A percentile compares a stretch with the other conserved stretches of the same genome.
These are phyloP conservation scores for Leucosporidium yakuticum DNA, from an alignment of 768 basidiomycete genomes.

Conservation along the genomic window DNA sequence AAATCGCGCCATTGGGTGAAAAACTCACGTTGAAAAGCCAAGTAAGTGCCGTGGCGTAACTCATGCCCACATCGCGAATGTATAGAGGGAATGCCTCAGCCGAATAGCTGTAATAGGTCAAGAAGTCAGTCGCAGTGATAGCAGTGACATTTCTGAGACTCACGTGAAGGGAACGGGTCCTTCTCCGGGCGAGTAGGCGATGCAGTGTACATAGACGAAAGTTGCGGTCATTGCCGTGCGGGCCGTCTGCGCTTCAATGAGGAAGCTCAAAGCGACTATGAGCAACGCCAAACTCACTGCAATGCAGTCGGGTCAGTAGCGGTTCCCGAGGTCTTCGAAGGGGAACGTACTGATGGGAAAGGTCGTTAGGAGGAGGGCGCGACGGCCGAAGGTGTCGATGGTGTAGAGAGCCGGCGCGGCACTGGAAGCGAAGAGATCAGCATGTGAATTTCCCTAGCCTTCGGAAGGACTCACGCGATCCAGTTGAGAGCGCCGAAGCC, in stretches of 20 bases:
- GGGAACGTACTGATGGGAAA: conserved; percentile 56
- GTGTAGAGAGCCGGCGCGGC: conserved; percentile 61
- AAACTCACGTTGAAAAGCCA: conserved; percentile 18
- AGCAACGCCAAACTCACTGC: background rate
- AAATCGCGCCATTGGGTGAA: too few relatives aligned
- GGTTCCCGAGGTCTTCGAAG: too few relatives aligned
- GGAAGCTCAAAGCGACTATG: background rate
- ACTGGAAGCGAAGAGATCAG: conserved; percentile 40
- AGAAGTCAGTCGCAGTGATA: background rate
- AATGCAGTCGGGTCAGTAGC: too few relatives aligned
- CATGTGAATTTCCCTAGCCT: background rate
- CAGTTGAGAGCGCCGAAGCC: too few relatives aligned
- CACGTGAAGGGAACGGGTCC: conserved; percentile 30
- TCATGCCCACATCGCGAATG: conserved; percentile 37
- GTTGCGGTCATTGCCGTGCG: background rate
- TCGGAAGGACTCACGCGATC: background rate
- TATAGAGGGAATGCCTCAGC: conserved; percentile 32
- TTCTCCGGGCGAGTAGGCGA: conserved; percentile 30
- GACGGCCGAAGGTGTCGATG: conserved; percentile 56
- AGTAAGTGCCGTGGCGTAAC: conserved; percentile 22
- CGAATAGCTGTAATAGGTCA: conserved; percentile 5
- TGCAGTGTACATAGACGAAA: background rate
- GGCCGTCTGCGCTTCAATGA: too few relatives aligned
- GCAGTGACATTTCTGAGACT: background rate
- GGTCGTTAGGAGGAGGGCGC: conserved; percentile 67